Percentiles rank a stretch among this genome's conserved stretches.
Conservation (phyloP, 106 monocot species). For the Apostasia ramifera region DNA sequence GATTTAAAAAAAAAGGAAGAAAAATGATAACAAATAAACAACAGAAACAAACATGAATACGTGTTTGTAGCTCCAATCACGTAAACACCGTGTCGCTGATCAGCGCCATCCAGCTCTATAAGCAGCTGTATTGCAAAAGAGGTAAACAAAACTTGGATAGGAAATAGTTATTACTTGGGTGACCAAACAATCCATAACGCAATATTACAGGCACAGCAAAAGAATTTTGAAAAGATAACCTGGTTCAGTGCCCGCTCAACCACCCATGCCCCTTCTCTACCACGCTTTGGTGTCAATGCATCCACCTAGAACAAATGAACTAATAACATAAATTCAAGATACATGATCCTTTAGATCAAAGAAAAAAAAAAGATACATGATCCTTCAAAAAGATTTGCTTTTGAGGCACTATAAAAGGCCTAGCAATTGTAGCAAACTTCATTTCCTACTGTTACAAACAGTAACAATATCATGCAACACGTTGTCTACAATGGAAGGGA, state of each 20-base stretch:
- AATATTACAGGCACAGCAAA: not conserved
- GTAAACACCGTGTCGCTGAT: slow-evolving; percentile 71
- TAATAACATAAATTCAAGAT: not conserved
- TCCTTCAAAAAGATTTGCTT: too few species aligned
- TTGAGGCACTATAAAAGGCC: too few species aligned
- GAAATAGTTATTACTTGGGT: not conserved
- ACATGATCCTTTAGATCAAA: not conserved
- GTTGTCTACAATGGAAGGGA: too few species aligned
- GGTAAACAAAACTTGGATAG: not conserved
- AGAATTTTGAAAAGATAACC: slow-evolving; percentile 23
- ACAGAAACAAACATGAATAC: slow-evolving; percentile 16
- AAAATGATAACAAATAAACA: not conserved
- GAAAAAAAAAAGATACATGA: too few species aligned
- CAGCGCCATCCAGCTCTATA: slow-evolving; percentile 90
- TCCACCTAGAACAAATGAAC: slow-evolving; percentile 48
- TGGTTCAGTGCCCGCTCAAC: slow-evolving; percentile 74
- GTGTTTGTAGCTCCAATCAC: slow-evolving; percentile 97
- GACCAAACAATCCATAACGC: too few species aligned
- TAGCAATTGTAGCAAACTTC: too few species aligned
- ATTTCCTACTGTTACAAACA: too few species aligned
- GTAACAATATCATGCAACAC: too few species aligned
- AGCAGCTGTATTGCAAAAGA: slow-evolving; percentile 46
- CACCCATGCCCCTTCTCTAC: slow-evolving; percentile 78
- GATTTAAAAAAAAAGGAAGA: not conserved
- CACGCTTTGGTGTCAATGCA: slow-evolving; percentile 82